Conservation (phyloP, 192 early-diverging fungal genomes). For the Piromyces finnis region DNA sequence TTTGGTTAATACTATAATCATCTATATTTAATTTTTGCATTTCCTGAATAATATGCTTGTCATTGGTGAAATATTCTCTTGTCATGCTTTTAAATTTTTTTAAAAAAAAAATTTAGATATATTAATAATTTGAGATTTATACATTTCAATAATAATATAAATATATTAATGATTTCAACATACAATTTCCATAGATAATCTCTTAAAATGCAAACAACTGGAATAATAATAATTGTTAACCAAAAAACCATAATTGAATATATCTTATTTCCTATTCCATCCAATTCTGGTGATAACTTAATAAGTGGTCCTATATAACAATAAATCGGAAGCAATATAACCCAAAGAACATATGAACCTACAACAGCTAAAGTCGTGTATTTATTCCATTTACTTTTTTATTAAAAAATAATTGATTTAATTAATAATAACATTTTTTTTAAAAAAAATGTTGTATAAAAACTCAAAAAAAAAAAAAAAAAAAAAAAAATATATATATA, state of each 20-base stretch:
- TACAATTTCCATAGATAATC: slow-evolving; percentile 95
- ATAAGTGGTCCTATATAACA: slow-evolving; percentile 54
- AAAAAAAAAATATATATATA: too few relatives aligned
- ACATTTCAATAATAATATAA: too few relatives aligned
- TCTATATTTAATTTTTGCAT: slow-evolving; percentile 98
- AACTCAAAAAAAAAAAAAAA: too few relatives aligned
- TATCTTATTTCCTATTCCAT: slow-evolving; percentile 16
- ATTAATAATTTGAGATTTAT: too few relatives aligned
- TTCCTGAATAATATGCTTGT: slow-evolving; percentile 95
- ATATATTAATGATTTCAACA: slow-evolving; percentile 10
- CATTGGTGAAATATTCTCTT: slow-evolving; percentile 58
- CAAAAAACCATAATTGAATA: slow-evolving; percentile 45
- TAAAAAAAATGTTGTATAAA: too few relatives aligned
- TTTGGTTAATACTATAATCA: slow-evolving; percentile 90
- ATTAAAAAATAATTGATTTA: neutral
- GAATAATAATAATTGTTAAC: slow-evolving; percentile 67
- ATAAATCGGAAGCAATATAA: slow-evolving; percentile 70
- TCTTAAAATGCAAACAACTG: slow-evolving; percentile 60
- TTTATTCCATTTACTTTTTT: slow-evolving; percentile 60
- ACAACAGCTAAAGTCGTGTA: slow-evolving; percentile 82
- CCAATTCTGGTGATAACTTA: slow-evolving; percentile 48
- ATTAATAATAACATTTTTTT: too few relatives aligned
- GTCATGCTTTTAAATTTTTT: slow-evolving; percentile 24
- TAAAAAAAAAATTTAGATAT: too few relatives aligned
- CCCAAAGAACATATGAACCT: slow-evolving; percentile 79